Conservation (phyloP, 2,329 filamentous ascomycete genomes). For the Proliferodiscus dingleyae region DNA sequence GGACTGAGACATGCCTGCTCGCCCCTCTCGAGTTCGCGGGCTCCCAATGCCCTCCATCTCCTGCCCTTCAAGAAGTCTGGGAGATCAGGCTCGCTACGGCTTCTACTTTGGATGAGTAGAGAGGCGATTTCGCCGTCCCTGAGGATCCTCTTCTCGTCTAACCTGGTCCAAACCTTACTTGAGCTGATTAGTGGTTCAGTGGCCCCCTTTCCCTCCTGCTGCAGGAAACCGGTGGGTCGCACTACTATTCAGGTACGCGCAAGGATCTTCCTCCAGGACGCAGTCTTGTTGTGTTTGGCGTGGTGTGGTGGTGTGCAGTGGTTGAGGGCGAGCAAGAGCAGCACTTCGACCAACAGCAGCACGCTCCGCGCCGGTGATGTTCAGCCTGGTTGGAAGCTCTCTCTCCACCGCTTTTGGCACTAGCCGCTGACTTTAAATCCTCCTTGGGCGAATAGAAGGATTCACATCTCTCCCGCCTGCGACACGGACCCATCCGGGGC, state of each 20-base stretch:
- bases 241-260: slow-evolving; percentile 21
- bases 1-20: not conserved
- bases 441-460: not conserved
- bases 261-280: slow-evolving; percentile 12
- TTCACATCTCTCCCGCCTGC: not conserved
- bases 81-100: not conserved
- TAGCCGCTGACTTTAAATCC: not conserved
- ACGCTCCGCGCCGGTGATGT: not conserved
- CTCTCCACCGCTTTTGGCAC: not conserved
- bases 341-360: too few species aligned
- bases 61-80: not conserved
- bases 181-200: slow-evolving; percentile 6
- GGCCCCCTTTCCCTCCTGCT: slow-evolving; percentile 4
- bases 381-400: not conserved
- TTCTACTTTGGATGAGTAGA: not conserved
- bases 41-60: not conserved
- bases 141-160: slow-evolving; percentile 5
- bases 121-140: not conserved
- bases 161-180: not conserved
- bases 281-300: not conserved
- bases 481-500: not conserved
- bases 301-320: not conserved
- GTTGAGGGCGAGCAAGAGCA: not conserved
- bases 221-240: slow-evolving; percentile 14
- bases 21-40: not conserved